phyloP scores from a whole-genome alignment of 257 asterid species.

The Plantago elongata region DNA sequence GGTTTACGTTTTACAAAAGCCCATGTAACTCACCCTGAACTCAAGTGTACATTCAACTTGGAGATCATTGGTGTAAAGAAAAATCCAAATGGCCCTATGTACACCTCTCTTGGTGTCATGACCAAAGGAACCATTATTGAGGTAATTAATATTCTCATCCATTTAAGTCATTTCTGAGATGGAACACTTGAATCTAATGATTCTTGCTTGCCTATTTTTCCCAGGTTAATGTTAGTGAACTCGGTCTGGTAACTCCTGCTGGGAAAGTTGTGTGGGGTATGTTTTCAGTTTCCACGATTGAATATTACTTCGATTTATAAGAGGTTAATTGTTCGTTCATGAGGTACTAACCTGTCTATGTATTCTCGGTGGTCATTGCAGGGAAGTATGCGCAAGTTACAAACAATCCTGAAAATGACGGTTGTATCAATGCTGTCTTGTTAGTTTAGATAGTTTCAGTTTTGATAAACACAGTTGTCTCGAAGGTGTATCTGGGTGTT shows the following conservation, averaged over 20 bases:
- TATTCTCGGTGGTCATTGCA: conserved; percentile 31
- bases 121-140: conserved; percentile 89
- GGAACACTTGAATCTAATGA: not conserved
- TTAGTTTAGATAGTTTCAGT: conserved; percentile 46
- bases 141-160: conserved; percentile 33
- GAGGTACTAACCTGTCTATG: not conserved
- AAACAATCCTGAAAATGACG: conserved; percentile 94
- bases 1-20: conserved; percentile 94
- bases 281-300: conserved; percentile 5
- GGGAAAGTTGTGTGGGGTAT: conserved; percentile 98
- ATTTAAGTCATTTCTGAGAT: not conserved
- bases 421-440: conserved; percentile 86
- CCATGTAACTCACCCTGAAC: conserved; percentile 96
- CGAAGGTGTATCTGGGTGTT: too few relatives aligned
- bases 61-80: conserved; percentile 96
- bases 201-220: conserved; percentile 15
- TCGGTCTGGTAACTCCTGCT: conserved; percentile 95
- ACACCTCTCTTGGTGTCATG: conserved; percentile 88
- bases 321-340: not conserved
- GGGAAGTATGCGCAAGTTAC: conserved; percentile 97
- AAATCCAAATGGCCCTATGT: conserved; percentile 94
- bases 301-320: not conserved
- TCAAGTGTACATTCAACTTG: conserved; percentile 80
- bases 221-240: conserved; percentile 90
- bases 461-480: too few relatives aligned